Percentiles rank a stretch among this genome's conserved stretches.
Conservation (phyloP, 2,329 filamentous ascomycete species). For the Clarireedia sp. region DNA sequence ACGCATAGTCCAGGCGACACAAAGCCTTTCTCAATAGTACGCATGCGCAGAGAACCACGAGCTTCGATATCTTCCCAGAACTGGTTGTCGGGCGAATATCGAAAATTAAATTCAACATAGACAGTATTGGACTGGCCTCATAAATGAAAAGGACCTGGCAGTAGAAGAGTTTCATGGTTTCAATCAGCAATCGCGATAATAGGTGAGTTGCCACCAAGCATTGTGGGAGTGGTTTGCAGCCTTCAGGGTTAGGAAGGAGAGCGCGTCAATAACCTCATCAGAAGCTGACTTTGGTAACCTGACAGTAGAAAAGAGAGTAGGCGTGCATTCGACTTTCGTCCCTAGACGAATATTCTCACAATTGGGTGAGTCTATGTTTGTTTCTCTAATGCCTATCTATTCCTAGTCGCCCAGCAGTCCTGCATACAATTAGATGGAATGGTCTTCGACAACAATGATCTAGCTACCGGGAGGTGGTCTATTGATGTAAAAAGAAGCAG, state of each 20-base stretch:
- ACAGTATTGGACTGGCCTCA: constrained; percentile 15
- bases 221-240: not conserved
- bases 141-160: constrained; percentile 11
- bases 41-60: constrained; percentile 22
- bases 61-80: constrained; percentile 17
- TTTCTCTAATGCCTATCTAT: not conserved
- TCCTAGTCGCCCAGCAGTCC: not conserved
- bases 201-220: not conserved
- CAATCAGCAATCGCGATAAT: constrained; percentile 18
- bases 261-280: not conserved
- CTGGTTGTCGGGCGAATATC: constrained; percentile 11
- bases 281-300: not conserved
- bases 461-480: not conserved
- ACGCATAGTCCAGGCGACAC: constrained; percentile 25
- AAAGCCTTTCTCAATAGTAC: constrained; percentile 19
- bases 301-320: constrained; percentile 14
- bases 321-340: not conserved
- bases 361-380: constrained; percentile 7
- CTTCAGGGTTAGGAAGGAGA: not conserved
- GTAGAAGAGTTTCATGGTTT: constrained; percentile 12
- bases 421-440: not conserved
- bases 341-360: not conserved
- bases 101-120: constrained; percentile 14
- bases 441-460: not conserved
- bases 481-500: too few species aligned